phyloP scores from a whole-genome alignment of 306 rosid genomes.

The Cicer arietinum region DNA sequence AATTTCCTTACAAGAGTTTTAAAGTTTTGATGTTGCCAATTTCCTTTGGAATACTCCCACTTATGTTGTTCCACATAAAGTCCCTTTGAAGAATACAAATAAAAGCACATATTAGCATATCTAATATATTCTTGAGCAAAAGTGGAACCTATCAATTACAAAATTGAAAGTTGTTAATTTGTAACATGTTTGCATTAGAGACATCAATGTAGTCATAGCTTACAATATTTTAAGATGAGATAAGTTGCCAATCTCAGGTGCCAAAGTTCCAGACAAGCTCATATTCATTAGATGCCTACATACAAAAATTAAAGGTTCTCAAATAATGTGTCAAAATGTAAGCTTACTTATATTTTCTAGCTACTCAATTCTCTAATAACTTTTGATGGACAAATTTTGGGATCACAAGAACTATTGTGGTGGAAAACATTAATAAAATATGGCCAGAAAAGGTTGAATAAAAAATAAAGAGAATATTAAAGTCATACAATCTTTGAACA shows the following conservation, averaged over 20 bases:
- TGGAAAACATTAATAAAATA: too few species aligned
- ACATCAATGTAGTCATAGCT: constrained; percentile 42
- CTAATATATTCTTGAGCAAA: constrained; percentile 20
- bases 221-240: constrained; percentile 69
- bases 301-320: constrained; percentile 6
- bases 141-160: constrained; percentile 12
- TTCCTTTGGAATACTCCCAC: constrained; percentile 83
- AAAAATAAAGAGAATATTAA: background rate
- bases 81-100: constrained; percentile 59
- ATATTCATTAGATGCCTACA: constrained; percentile 72
- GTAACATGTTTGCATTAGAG: constrained; percentile 4
- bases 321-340: constrained; percentile 22
- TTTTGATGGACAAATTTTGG: background rate
- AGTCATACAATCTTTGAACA: constrained; percentile 68
- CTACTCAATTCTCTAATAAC: background rate
- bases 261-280: constrained; percentile 73
- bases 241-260: constrained; percentile 75
- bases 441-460: too few species aligned
- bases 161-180: constrained; percentile 4
- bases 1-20: constrained; percentile 72
- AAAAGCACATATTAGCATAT: constrained; percentile 35
- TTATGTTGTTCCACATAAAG: constrained; percentile 87
- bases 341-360: constrained; percentile 26
- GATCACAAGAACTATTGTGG: background rate
- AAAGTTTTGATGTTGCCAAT: constrained; percentile 77